These are phyloP conservation scores for Closterium sp. DNA, from an alignment of 139 green algal species.

Conservation along the genomic window DNA sequence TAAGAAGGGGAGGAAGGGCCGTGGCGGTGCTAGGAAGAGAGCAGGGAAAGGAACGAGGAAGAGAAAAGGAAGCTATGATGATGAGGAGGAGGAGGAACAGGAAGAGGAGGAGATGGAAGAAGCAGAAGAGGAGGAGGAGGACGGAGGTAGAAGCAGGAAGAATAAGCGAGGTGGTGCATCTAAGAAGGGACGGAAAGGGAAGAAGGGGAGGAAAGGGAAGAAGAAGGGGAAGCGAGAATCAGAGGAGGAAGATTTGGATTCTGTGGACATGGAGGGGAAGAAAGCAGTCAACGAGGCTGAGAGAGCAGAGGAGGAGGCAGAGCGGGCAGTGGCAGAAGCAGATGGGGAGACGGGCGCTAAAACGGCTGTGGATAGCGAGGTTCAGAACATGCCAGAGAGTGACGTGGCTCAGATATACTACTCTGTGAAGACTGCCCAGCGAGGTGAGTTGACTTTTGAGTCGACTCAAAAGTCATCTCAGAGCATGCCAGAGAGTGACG, in stretches of 20 bases:
- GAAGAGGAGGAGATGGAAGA: not conserved
- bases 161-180: not conserved
- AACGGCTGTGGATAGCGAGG: not conserved
- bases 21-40: not conserved
- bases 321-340: not conserved
- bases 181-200: not conserved
- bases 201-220: not conserved
- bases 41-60: not conserved
- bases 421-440: not conserved
- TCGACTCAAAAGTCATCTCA: too few species aligned
- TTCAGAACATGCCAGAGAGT: not conserved
- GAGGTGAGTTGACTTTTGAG: not conserved
- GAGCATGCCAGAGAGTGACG: not conserved
- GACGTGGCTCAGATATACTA: not conserved
- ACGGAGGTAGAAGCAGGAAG: not conserved
- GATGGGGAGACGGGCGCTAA: not conserved
- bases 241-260: not conserved
- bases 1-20: not conserved
- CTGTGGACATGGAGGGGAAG: not conserved
- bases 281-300: not conserved
- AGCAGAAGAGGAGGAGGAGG: slow-evolving; percentile 1
- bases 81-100: slow-evolving; percentile 1
- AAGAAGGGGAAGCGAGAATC: not conserved
- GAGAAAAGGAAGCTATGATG: not conserved
- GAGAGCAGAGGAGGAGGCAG: not conserved